These are phyloP conservation scores for Cercophora scortea DNA, from an alignment of 495 filamentous ascomycete genomes.

Conservation along the genomic window DNA sequence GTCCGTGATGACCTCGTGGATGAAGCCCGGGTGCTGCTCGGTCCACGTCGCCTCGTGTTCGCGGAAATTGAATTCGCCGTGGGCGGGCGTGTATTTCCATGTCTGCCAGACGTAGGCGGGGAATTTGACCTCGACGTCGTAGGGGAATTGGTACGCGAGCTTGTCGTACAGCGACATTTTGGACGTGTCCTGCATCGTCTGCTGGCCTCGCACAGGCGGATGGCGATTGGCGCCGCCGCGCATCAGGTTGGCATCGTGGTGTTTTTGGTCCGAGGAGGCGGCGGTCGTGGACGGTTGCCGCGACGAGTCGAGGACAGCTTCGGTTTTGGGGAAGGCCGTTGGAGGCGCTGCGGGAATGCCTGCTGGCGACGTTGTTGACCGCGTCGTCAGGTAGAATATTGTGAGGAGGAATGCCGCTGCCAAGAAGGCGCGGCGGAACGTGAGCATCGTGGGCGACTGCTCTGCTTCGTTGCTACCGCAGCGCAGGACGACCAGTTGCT, in stretches of 20 bases:
- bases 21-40: conserved; percentile 78
- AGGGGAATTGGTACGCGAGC: conserved; percentile 87
- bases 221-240: conserved; percentile 14
- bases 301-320: conserved; percentile 11
- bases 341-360: conserved; percentile 8
- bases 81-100: conserved; percentile 85
- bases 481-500: neutral
- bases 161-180: conserved; percentile 70
- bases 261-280: conserved; percentile 5
- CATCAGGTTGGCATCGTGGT: conserved; percentile 7
- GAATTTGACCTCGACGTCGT: conserved; percentile 79
- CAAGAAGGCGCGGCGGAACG: conserved; percentile 65
- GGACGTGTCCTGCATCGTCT: conserved; percentile 43
- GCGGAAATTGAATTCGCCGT: conserved; percentile 73
- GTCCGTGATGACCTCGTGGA: conserved; percentile 96
- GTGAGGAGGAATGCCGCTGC: conserved; percentile 59
- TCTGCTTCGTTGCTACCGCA: neutral
- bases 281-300: conserved; percentile 17
- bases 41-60: conserved; percentile 87
- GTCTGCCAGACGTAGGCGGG: conserved; percentile 99
- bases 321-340: conserved; percentile 16
- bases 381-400: conserved; percentile 62
- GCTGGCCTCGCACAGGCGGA: conserved; percentile 26
- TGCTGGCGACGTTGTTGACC: conserved; percentile 33
- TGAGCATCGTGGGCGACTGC: conserved; percentile 36